Base-by-base conservation (phyloP, 192 early-diverging fungal species). In the Coemansia umbellata region DNA sequence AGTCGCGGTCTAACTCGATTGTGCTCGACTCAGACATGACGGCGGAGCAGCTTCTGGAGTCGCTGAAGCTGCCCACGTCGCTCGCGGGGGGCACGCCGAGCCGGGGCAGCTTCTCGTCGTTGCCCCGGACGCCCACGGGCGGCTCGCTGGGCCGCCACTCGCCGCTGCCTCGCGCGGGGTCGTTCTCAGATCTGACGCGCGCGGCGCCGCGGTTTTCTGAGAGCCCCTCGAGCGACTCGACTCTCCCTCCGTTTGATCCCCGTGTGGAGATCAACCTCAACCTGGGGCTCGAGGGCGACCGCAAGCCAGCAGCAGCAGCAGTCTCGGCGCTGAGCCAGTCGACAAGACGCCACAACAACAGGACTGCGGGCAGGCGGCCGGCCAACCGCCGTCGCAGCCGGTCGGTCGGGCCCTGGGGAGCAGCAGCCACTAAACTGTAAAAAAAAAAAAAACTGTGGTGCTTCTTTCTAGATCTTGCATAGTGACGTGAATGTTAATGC, bases 21-120 rank as follows among this genome's bases (percentile, higher is more conserved):
- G n/a, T 55, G 1, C 61, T 61, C 23, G 31, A 53, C 13, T 50
- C 47, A 14, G 63, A 60, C 13, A 67, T 76, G 61, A 76, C 73
- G 3, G 53, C 73, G 21, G 73, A 76, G 36, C 40, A 76, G 36
- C 62, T 76, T 15, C 47, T 76, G 19, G 66, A 76, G 47, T 68
- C 73, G 26, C 58, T 76, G 8, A 69, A 69, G 31, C 58, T 76
- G 23, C 73, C 72, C n/a, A 11, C n/a, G 33, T 59, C 9, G 31
- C 40, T 27, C n/a, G 26, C 8, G 27, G 31, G 24, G 30, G 42
- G 31, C n/a, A 43, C 60, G 31, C 56, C 56, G 4, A 55, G 60
- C 3, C 45, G 60, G n/a, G 22, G 30, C 48, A 35, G 36, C 40
- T 28, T 13, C 27, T 24, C 41, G 3, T 26, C 51, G 18, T 43